Base-by-base conservation (phyloP, 2,329 filamentous ascomycete species). In the Exophiala aquamarina region DNA sequence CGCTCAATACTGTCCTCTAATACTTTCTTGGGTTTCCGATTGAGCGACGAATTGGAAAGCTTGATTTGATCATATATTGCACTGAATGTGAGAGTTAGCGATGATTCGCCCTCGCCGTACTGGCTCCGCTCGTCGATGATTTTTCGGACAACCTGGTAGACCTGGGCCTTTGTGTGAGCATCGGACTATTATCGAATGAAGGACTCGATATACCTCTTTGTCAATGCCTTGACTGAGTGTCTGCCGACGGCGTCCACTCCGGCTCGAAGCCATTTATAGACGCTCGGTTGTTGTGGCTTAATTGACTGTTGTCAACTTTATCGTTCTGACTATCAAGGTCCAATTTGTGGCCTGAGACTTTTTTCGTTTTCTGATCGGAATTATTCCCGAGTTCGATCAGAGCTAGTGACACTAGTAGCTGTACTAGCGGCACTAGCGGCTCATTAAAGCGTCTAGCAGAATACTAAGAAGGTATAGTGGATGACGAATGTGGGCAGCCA, bases 1-100 rank as follows among this genome's bases (percentile, higher is more conserved):
- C 89, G 77, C 52, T 95, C 89, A 54, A 97, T 89, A 28, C 87
- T 86, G 54, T 93, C 87, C 65, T 95, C 88, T 1, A 97, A 71
- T 0, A 86, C 75, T 51, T 83, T 84, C 66, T 93, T 95, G 31
- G 89, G 89, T 57, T 87, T 83, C 17, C 93, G 77, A 54, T 87
- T 89, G 17, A 97, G 70, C 43, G 86, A 90, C 0, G 90, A 95
- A 65, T 96, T 96, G 11, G 90, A 95, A 41, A 75, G 72, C 59
- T 90, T 88, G 52, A 97, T 89, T 49, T 80, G 81, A 31, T 90
- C 84, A 64, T 93, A 95, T 1, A 94, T 78, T 2, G 72, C 68
- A 2, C 76, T 68, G 3, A 85, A 72, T 87, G 70, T 43, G 72
- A 75, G 6, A 74, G 69, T 14, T 63, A 62, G 44, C 18, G 37